Evolutionary conservation across 1,284 basidiomycete species (phyloP).

Genomic region (Porodaedalea pini): DNA sequence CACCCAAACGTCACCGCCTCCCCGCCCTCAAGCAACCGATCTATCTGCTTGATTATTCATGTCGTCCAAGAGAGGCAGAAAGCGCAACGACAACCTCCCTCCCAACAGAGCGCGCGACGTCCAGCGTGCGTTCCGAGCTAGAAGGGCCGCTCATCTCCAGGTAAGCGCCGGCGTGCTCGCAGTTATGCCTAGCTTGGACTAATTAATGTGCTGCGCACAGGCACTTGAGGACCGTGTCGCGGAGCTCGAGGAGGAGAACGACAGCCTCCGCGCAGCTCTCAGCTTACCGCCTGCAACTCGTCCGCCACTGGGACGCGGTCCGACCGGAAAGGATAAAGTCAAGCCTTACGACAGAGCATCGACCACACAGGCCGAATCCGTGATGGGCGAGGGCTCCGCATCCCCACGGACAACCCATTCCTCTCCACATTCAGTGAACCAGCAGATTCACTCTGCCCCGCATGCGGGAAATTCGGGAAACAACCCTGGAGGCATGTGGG

Average conservation of each 20-base stretch:
- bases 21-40: conserved; percentile 20
- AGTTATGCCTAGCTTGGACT: neutral
- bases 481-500: conserved; percentile 5
- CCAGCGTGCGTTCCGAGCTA: conserved; percentile 87
- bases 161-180: conserved; percentile 36
- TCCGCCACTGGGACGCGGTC: conserved; percentile 70
- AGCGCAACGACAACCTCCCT: conserved; percentile 88
- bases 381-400: conserved; percentile 37
- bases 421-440: conserved; percentile 11
- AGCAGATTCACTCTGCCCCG: conserved; percentile 1
- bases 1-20: conserved; percentile 22
- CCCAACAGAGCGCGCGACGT: conserved; percentile 91
- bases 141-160: conserved; percentile 85
- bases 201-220: conserved; percentile 38
- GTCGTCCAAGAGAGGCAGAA: conserved; percentile 86
- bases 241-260: conserved; percentile 84
- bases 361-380: conserved; percentile 31
- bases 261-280: conserved; percentile 69
- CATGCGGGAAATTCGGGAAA: conserved; percentile 1
- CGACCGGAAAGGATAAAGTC: conserved; percentile 78
- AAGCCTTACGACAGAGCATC: conserved; percentile 38
- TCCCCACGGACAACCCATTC: conserved; percentile 16
- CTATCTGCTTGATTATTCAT: conserved; percentile 34
- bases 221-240: conserved; percentile 79
- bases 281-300: conserved; percentile 73